phyloP scores from a whole-genome alignment of 495 filamentous ascomycete species.

The Talaromyces nanjingensis region DNA sequence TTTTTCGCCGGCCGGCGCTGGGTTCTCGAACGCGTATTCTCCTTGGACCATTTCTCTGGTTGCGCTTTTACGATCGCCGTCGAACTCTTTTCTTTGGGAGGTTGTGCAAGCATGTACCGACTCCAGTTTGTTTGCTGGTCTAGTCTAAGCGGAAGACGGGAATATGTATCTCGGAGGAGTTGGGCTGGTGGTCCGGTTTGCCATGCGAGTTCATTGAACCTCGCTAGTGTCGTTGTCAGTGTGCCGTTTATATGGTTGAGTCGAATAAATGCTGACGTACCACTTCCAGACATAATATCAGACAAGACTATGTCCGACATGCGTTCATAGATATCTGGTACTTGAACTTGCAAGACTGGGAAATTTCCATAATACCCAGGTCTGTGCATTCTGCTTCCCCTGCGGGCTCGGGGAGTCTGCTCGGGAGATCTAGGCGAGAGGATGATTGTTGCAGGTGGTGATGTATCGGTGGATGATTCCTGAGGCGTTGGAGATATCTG shows the following conservation, averaged over 20 bases:
- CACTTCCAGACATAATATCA: neutral
- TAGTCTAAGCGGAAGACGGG: neutral
- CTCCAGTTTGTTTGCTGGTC: neutral
- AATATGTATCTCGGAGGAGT: neutral
- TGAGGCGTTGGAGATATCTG: neutral
- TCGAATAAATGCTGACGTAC: neutral
- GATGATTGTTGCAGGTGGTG: neutral
- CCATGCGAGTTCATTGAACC: neutral
- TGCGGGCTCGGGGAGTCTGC: neutral
- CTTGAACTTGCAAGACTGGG: neutral
- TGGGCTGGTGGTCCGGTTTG: neutral
- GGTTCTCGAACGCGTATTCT: neutral
- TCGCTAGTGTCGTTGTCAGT: neutral
- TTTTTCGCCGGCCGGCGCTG: neutral
- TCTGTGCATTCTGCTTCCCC: neutral
- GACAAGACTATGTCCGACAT: neutral
- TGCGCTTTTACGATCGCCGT: neutral
- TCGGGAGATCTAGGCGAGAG: neutral
- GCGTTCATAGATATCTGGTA: neutral
- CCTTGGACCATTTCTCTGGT: neutral
- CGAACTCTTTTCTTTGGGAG: neutral
- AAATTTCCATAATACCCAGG: neutral
- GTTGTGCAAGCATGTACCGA: neutral
- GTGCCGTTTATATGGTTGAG: neutral
- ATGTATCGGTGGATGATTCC: neutral